These are phyloP conservation scores for Chenopodium suecicum DNA, from an alignment of 148 eudicot species.

Conservation along the genomic window DNA sequence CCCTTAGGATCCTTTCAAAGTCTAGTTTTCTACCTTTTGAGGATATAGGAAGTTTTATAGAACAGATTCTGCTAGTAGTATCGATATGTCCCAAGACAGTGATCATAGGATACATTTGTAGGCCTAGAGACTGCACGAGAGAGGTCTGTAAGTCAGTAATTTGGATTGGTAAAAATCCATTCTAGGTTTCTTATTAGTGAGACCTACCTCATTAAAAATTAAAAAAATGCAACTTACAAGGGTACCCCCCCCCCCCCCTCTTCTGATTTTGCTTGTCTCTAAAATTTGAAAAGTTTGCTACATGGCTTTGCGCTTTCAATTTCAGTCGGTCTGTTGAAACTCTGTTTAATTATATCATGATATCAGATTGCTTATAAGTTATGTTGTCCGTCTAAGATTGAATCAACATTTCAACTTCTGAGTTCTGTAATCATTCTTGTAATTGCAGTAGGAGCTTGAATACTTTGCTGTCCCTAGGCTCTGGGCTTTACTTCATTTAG, in stretches of 20 bases:
- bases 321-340: too few relatives aligned
- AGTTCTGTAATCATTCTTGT: too few relatives aligned
- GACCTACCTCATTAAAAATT: too few relatives aligned
- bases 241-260: too few relatives aligned
- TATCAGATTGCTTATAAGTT: too few relatives aligned
- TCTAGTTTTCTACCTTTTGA: background rate
- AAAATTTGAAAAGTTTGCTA: too few relatives aligned
- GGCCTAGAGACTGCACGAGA: too few relatives aligned
- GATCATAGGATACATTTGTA: background rate
- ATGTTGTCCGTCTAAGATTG: too few relatives aligned
- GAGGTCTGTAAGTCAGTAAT: background rate
- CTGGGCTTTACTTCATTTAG: background rate
- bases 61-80: background rate
- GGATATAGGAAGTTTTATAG: background rate
- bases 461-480: background rate
- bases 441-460: conserved; percentile 3
- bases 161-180: background rate
- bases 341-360: too few relatives aligned
- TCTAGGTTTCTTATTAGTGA: background rate
- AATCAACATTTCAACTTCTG: too few relatives aligned
- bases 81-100: background rate
- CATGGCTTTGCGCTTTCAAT: too few relatives aligned
- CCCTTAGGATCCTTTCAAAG: background rate
- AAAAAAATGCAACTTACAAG: too few relatives aligned
- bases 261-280: background rate